Evolutionary conservation across 345 rosid genomes (phyloP).

Genomic region (Syzygium aromaticum): DNA sequence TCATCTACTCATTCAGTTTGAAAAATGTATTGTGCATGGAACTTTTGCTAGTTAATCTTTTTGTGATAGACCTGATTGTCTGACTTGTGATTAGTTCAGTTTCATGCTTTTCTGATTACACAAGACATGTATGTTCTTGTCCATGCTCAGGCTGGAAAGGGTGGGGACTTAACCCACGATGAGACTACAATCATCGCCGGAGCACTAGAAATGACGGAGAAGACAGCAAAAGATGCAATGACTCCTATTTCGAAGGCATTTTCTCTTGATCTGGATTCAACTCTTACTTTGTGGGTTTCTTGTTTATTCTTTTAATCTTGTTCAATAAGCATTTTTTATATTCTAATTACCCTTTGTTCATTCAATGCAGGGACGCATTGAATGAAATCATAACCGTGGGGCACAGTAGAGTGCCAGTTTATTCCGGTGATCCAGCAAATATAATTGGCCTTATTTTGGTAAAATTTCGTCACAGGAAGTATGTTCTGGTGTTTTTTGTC

Average conservation of each 20-base stretch:
- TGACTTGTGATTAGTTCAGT: neutral
- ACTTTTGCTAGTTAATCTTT: neutral
- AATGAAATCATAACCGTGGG: conserved; percentile 85
- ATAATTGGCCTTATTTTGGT: conserved; percentile 93
- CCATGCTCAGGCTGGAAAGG: conserved; percentile 78
- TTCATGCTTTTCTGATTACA: neutral
- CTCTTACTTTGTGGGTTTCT: conserved; percentile 82
- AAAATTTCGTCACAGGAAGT: neutral
- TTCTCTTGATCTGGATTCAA: conserved; percentile 95
- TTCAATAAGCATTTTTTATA: conserved; percentile 4
- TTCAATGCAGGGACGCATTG: conserved; percentile 55
- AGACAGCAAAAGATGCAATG: conserved; percentile 93
- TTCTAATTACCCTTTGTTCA: conserved; percentile 1
- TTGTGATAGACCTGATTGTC: neutral
- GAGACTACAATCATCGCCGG: conserved; percentile 96
- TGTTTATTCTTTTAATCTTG: conserved; percentile 6
- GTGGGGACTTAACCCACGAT: conserved; percentile 84
- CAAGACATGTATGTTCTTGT: neutral
- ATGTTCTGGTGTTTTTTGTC: neutral
- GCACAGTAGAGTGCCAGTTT: conserved; percentile 95
- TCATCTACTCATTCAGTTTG: neutral
- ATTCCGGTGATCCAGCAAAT: conserved; percentile 51
- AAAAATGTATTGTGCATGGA: neutral
- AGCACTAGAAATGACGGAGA: conserved; percentile 91
- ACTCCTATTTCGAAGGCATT: conserved; percentile 89